Evolutionary conservation across 495 filamentous ascomycete genomes (phyloP).

Genomic region (Hyaloscypha variabilis): DNA sequence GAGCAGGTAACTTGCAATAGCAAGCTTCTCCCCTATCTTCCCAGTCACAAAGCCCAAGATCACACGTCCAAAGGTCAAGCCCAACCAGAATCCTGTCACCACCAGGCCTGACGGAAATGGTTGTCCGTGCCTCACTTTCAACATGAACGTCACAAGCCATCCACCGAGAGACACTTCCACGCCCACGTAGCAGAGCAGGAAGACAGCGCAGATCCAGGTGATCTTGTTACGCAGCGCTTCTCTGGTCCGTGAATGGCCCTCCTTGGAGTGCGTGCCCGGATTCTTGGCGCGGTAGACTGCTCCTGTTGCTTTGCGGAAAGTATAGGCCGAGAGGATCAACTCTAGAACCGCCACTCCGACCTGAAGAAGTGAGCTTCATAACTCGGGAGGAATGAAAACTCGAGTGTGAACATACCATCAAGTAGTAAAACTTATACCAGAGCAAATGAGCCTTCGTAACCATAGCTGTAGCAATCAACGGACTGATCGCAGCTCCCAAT

Average conservation of each 20-base stretch:
- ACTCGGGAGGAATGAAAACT: not conserved
- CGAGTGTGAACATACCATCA: constrained; percentile 40
- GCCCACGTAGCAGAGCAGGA: constrained; percentile 81
- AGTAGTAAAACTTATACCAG: constrained; percentile 70
- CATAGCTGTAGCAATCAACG: constrained; percentile 76
- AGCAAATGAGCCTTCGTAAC: constrained; percentile 56
- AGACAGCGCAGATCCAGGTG: constrained; percentile 77
- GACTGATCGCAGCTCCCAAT: constrained; percentile 72
- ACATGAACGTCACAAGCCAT: constrained; percentile 88
- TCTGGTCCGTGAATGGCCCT: constrained; percentile 47
- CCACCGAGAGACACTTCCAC: constrained; percentile 85
- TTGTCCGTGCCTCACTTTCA: constrained; percentile 71
- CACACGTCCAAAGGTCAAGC: constrained; percentile 76
- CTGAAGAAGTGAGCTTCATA: constrained; percentile 35
- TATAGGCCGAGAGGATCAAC: constrained; percentile 47
- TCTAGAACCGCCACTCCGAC: constrained; percentile 67
- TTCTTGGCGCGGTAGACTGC: constrained; percentile 58
- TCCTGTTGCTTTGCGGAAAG: constrained; percentile 73
- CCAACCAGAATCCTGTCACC: constrained; percentile 83
- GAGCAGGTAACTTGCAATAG: constrained; percentile 59
- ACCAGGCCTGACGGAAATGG: constrained; percentile 75
- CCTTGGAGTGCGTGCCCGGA: constrained; percentile 38
- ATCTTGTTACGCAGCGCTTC: constrained; percentile 60
- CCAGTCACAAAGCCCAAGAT: constrained; percentile 69
- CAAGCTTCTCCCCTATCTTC: constrained; percentile 71